These are phyloP conservation scores for Xenoacremonium recifei DNA, from an alignment of 2,329 filamentous ascomycete species.

Conservation along the genomic window DNA sequence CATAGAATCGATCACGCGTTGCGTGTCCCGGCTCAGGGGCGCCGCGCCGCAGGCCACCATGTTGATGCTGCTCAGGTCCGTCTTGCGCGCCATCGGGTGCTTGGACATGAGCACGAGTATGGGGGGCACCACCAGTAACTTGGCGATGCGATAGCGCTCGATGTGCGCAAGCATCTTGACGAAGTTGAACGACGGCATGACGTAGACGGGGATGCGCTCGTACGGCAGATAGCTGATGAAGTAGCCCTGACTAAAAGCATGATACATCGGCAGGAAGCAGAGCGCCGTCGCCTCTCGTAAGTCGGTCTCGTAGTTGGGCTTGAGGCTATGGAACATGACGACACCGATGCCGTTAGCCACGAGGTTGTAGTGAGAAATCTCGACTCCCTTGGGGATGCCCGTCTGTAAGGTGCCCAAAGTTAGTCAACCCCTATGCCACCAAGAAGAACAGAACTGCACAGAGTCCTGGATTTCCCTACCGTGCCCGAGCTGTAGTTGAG, in stretches of 20 bases:
- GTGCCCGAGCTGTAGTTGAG: conserved; percentile 81
- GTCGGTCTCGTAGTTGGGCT: conserved; percentile 48
- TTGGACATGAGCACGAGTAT: conserved; percentile 74
- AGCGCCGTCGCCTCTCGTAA: conserved; percentile 44
- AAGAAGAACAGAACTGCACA: too few species aligned
- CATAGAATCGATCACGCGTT: conserved; percentile 42
- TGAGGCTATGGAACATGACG: conserved; percentile 40
- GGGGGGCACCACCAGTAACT: conserved; percentile 68
- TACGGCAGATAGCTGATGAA: conserved; percentile 61
- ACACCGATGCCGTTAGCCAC: conserved; percentile 68
- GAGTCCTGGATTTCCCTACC: too few species aligned
- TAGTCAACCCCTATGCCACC: too few species aligned
- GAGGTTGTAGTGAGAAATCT: conserved; percentile 76
- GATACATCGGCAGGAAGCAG: conserved; percentile 76
- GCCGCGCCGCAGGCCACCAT: conserved; percentile 65
- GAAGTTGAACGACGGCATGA: conserved; percentile 80
- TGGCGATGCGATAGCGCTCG: conserved; percentile 66
- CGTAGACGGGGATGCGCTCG: conserved; percentile 64
- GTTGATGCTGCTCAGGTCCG: conserved; percentile 66
- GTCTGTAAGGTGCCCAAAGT: conserved; percentile 42
- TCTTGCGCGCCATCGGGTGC: conserved; percentile 61
- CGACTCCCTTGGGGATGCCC: conserved; percentile 79
- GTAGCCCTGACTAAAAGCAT: conserved; percentile 70
- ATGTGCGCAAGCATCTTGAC: conserved; percentile 67
- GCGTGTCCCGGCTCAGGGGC: conserved; percentile 58